Evolutionary conservation across 2,329 filamentous ascomycete species (phyloP).

Genomic region (Aspergillus phoenicis): DNA sequence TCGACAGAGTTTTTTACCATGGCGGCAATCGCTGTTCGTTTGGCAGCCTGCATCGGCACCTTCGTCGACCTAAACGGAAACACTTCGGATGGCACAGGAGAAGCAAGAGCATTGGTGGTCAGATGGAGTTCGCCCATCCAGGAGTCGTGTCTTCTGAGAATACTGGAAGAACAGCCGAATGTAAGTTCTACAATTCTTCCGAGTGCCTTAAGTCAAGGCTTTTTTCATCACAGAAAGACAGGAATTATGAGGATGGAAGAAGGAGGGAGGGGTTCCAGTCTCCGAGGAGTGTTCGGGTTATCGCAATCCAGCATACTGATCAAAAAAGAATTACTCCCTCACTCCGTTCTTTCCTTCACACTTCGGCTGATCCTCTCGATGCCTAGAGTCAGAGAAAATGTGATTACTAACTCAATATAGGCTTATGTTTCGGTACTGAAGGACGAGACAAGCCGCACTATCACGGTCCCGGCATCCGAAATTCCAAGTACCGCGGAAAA

Average conservation of each 20-base stretch:
- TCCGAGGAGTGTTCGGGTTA: no score
- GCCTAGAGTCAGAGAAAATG: not conserved
- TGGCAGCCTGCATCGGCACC: not conserved
- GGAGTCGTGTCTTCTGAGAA: not conserved
- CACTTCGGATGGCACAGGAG: not conserved
- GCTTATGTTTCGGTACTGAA: not conserved
- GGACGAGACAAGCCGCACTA: not conserved
- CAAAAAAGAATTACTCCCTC: no score
- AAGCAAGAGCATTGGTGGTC: not conserved
- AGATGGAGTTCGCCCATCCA: not conserved
- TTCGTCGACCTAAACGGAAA: not conserved
- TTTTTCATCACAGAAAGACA: not conserved
- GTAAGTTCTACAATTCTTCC: not conserved
- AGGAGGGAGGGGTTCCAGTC: no score
- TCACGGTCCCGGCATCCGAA: not conserved
- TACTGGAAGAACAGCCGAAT: not conserved
- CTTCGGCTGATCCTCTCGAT: no score
- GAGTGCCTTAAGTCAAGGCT: not conserved
- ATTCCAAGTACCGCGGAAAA: not conserved
- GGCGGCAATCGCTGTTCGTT: not conserved
- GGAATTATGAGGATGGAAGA: not conserved
- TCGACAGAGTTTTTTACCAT: not conserved
- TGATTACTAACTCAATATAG: not conserved
- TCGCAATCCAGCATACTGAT: no score
- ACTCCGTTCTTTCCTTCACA: no score